These are phyloP conservation scores for Fusarium chlamydosporum DNA, from an alignment of 2,329 filamentous ascomycete species.

Conservation along the genomic window DNA sequence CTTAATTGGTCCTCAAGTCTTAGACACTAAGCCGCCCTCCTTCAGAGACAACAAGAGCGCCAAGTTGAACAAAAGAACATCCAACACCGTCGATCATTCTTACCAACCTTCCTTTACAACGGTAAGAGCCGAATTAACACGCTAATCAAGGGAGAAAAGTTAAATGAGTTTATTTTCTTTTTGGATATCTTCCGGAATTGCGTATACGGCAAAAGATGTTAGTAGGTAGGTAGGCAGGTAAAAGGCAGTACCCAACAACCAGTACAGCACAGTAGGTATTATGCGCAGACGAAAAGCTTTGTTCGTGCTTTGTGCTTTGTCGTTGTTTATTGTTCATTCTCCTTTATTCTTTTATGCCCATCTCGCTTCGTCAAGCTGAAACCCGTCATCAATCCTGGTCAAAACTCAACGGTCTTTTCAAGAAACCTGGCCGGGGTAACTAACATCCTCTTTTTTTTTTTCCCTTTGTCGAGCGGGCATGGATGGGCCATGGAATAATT, in stretches of 20 bases:
- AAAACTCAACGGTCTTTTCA: conserved; percentile 16
- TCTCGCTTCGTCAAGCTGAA: conserved; percentile 30
- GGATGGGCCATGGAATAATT: conserved; percentile 17
- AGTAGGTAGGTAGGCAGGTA: too few species aligned
- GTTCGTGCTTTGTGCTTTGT: conserved; percentile 6
- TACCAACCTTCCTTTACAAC: conserved; percentile 11
- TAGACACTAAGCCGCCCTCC: neutral
- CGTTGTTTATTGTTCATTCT: neutral
- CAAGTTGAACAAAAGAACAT: conserved; percentile 14
- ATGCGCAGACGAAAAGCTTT: neutral
- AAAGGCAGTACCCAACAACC: neutral
- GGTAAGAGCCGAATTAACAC: conserved; percentile 17
- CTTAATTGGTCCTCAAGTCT: conserved; percentile 19
- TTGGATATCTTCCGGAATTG: conserved; percentile 16
- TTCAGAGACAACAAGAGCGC: conserved; percentile 7
- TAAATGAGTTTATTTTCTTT: conserved; percentile 31
- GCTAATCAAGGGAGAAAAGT: conserved; percentile 41
- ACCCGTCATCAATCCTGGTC: conserved; percentile 31
- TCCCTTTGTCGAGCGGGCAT: neutral
- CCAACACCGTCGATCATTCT: conserved; percentile 22
- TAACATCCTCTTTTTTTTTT: neutral
- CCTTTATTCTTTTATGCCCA: conserved; percentile 6
- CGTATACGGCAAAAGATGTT: neutral
- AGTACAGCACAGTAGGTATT: neutral
- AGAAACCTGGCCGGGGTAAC: conserved; percentile 1